Evolutionary conservation across 768 basidiomycete genomes (phyloP), one percentile per base, ranked within the genome.

Genomic region (Phlegmacium glaucopus): DNA sequence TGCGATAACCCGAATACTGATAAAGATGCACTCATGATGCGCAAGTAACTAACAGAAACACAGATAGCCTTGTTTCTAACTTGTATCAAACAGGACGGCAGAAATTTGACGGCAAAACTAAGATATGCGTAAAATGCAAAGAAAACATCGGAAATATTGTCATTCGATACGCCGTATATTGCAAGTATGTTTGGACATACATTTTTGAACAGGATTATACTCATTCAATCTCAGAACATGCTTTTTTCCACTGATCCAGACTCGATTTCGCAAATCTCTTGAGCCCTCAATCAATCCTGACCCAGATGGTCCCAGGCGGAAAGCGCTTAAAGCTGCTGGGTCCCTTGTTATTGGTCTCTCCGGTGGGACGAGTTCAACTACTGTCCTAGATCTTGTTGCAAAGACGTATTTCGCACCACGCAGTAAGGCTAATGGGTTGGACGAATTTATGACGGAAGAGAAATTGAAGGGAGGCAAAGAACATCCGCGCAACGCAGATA

Each of bases 141-240:
- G 68, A 64, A 26, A 76, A 74, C 18, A 53, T 46, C 6, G 90
- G 87, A 17, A 86, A 82, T 44, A 68, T 90, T 25, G 82, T 90
- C 40, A 80, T 90, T 46, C 76, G 87, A 35, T 87, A 91, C 61
- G 81, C 85, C 11, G 85, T 88, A 15, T 92, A 91, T 59, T 92
- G 90, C 87, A 88, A 82, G 89, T 89, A 57, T 56, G 75, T 53
- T 49, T 32, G 17, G 43, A 45, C 52, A 25, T 29, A 40, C 27
- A 37, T 40, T 16, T 7, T 18, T 18, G 3, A 36, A 17, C n/a
- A 27, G 15, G n/a, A 25, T 40, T 36, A 4, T 48, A 9, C 32
- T 27, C 22, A 26, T 42, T 16, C 22, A 36, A 45, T 28, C 37
- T 15, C 39, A 69, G 68, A 50, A 44, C 60, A 4, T 90, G 88